A percentile compares a stretch with the other conserved stretches of the same genome.
These are phyloP conservation scores for Maudiozyma turicensis DNA, from an alignment of 805 yeast species.

Conservation along the genomic window DNA sequence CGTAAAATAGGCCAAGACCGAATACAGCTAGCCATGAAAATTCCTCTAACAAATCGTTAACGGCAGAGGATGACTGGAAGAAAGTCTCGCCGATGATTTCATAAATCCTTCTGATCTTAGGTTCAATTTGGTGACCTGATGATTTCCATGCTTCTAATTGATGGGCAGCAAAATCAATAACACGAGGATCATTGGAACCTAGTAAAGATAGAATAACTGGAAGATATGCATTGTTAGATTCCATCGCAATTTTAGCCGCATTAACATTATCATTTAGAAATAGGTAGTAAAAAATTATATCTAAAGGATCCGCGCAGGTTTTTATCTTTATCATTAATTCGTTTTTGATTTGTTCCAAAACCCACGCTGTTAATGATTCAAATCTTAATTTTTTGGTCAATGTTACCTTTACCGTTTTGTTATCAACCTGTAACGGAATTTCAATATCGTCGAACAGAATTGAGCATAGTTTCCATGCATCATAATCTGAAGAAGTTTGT, in stretches of 20 bases:
- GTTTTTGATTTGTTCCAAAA: constrained; percentile 35
- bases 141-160: constrained; percentile 64
- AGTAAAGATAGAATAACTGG: constrained; percentile 59
- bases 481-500: constrained; percentile 16
- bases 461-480: constrained; percentile 49
- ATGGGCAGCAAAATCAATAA: constrained; percentile 42
- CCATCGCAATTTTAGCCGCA: constrained; percentile 55
- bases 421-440: constrained; percentile 14
- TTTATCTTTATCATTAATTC: constrained; percentile 30
- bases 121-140: constrained; percentile 33
- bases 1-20: constrained; percentile 54
- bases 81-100: constrained; percentile 51
- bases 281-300: constrained; percentile 40
- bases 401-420: constrained; percentile 14
- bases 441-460: constrained; percentile 45
- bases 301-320: constrained; percentile 34
- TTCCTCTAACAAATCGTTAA: constrained; percentile 31
- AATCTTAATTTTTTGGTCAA: constrained; percentile 33
- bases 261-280: constrained; percentile 46
- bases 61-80: constrained; percentile 22
- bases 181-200: constrained; percentile 59
- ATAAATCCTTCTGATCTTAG: constrained; percentile 51
- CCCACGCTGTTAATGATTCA: constrained; percentile 46
- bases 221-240: constrained; percentile 57
- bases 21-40: constrained; percentile 61